Conservation (phyloP, 2,329 filamentous ascomycete genomes). For the Talaromyces islandicus region DNA sequence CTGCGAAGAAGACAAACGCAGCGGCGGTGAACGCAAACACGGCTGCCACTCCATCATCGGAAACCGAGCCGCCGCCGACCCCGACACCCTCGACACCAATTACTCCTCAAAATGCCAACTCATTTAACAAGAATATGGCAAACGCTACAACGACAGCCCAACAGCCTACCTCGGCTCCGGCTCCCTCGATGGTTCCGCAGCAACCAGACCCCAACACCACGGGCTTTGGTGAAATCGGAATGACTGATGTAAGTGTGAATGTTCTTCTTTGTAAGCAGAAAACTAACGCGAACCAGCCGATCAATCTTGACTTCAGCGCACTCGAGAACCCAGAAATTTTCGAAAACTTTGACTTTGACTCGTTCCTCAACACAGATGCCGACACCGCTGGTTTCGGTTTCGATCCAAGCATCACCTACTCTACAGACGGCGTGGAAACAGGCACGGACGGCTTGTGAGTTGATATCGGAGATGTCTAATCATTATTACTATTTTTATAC, state of each 20-base stretch:
- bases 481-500: slow-evolving; percentile 6
- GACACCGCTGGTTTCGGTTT: slow-evolving; percentile 38
- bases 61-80: slow-evolving; percentile 42
- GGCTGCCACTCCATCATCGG: slow-evolving; percentile 39
- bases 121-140: slow-evolving; percentile 36
- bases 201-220: slow-evolving; percentile 28
- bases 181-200: slow-evolving; percentile 29
- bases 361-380: slow-evolving; percentile 55
- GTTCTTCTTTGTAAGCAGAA: not conserved
- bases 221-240: slow-evolving; percentile 27
- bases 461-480: not conserved
- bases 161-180: slow-evolving; percentile 30
- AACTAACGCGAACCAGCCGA: slow-evolving; percentile 23
- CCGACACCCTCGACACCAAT: slow-evolving; percentile 46
- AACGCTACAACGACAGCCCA: slow-evolving; percentile 23
- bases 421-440: slow-evolving; percentile 38
- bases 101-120: slow-evolving; percentile 41
- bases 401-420: slow-evolving; percentile 33
- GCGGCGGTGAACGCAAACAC: slow-evolving; percentile 33
- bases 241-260: slow-evolving; percentile 31
- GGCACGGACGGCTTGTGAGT: slow-evolving; percentile 17
- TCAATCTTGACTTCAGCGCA: slow-evolving; percentile 39
- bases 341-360: slow-evolving; percentile 60
- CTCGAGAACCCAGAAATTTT: slow-evolving; percentile 43
- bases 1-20: slow-evolving; percentile 37